A percentile compares a stretch with the other conserved stretches of the same genome.
These are phyloP conservation scores for Singerocomus inundabilis DNA, from an alignment of 1,284 basidiomycete genomes.

Conservation along the genomic window DNA sequence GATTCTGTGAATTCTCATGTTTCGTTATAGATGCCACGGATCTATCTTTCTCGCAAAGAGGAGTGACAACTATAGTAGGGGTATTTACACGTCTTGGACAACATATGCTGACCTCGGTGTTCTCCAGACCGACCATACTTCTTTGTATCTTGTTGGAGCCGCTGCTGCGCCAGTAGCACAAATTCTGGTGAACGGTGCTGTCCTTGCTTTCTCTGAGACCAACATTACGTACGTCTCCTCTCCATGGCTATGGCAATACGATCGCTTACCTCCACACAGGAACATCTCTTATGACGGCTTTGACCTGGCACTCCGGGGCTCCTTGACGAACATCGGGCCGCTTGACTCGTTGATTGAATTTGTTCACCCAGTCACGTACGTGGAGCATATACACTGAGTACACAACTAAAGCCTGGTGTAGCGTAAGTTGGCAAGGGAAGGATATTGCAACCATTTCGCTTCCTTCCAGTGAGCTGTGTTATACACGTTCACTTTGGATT, in stretches of 20 bases:
- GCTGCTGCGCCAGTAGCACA: slow-evolving; percentile 68
- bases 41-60: slow-evolving; percentile 61
- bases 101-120: background rate
- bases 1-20: background rate
- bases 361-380: slow-evolving; percentile 51
- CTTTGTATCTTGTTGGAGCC: slow-evolving; percentile 68
- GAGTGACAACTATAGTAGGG: slow-evolving; percentile 57
- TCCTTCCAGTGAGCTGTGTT: slow-evolving; percentile 45
- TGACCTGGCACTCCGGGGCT: slow-evolving; percentile 55
- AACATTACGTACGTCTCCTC: slow-evolving; percentile 52
- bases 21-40: slow-evolving; percentile 49
- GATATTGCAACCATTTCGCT: slow-evolving; percentile 66
- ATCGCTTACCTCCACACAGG: slow-evolving; percentile 39
- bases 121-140: slow-evolving; percentile 58
- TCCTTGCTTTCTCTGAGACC: slow-evolving; percentile 56
- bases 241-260: slow-evolving; percentile 42
- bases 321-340: slow-evolving; percentile 60
- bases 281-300: slow-evolving; percentile 66
- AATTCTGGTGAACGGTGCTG: slow-evolving; percentile 59
- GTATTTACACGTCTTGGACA: background rate
- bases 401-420: slow-evolving; percentile 22
- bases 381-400: slow-evolving; percentile 13
- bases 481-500: background rate
- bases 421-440: slow-evolving; percentile 66
- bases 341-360: slow-evolving; percentile 66